Evolutionary conservation across 805 yeast species (phyloP).

Genomic region (Wickerhamomyces silvicola): DNA sequence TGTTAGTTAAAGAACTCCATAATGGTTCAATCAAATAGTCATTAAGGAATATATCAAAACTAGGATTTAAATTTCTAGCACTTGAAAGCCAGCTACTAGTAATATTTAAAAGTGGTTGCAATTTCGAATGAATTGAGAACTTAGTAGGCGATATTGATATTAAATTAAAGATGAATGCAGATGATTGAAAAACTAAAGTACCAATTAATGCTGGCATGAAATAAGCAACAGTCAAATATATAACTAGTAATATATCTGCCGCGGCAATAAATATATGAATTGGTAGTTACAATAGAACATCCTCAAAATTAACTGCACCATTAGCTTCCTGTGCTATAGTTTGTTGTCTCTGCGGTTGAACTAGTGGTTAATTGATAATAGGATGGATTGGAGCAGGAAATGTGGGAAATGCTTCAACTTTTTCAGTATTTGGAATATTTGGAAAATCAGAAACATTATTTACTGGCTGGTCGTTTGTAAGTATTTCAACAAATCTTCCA

Average conservation of each 20-base stretch:
- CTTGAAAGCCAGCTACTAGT: not conserved
- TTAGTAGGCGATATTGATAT: slow-evolving; percentile 6
- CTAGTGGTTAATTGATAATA: not conserved
- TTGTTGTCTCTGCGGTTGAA: slow-evolving; percentile 2
- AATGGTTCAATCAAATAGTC: slow-evolving; percentile 16
- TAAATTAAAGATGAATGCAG: slow-evolving; percentile 8
- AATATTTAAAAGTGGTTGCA: slow-evolving; percentile 1
- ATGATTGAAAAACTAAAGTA: slow-evolving; percentile 12
- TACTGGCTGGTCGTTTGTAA: slow-evolving; percentile 4
- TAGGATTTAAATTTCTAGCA: slow-evolving; percentile 1
- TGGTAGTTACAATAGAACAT: slow-evolving; percentile 10
- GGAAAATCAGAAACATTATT: slow-evolving; percentile 10
- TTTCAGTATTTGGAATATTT: slow-evolving; percentile 4
- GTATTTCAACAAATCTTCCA: too few relatives aligned
- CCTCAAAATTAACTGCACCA: slow-evolving; percentile 13
- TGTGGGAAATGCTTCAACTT: slow-evolving; percentile 10
- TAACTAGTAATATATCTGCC: slow-evolving; percentile 24
- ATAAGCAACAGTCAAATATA: slow-evolving; percentile 37
- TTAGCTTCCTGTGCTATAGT: slow-evolving; percentile 1
- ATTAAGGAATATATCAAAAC: slow-evolving; percentile 4
- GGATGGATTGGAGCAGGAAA: slow-evolving; percentile 10
- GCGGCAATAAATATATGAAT: slow-evolving; percentile 15
- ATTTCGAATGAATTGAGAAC: not conserved
- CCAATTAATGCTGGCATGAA: slow-evolving; percentile 45
- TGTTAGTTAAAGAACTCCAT: slow-evolving; percentile 8